Evolutionary conservation across 768 basidiomycete species (phyloP).

Genomic region (Collybia nuda): DNA sequence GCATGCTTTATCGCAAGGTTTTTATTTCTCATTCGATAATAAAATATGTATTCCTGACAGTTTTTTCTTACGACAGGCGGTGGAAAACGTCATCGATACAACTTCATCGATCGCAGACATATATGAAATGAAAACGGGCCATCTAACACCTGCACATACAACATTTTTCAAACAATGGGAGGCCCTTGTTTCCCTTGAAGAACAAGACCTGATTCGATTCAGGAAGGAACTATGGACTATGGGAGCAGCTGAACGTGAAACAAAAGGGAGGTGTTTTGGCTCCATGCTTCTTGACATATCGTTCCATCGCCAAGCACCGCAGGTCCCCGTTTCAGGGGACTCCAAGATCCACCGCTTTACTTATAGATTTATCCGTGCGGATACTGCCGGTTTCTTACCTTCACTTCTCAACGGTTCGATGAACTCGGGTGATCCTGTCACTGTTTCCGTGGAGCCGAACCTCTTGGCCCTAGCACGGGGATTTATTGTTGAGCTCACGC

Average conservation of each 20-base stretch:
- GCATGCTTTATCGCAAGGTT: constrained; percentile 93
- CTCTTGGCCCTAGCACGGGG: constrained; percentile 85
- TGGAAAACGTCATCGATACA: constrained; percentile 60
- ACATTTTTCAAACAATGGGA: constrained; percentile 95
- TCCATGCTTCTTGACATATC: constrained; percentile 43
- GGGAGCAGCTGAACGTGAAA: constrained; percentile 76
- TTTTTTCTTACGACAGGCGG: constrained; percentile 42
- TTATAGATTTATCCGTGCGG: constrained; percentile 63
- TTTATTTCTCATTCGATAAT: not conserved
- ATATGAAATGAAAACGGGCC: constrained; percentile 77
- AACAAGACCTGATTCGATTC: constrained; percentile 81
- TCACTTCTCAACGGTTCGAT: constrained; percentile 73
- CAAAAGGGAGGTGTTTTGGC: constrained; percentile 76
- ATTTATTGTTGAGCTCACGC: constrained; percentile 72
- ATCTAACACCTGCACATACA: constrained; percentile 65
- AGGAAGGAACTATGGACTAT: constrained; percentile 94
- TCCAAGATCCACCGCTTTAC: constrained; percentile 76
- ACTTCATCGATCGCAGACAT: constrained; percentile 60
- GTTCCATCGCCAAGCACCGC: constrained; percentile 25
- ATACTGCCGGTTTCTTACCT: not conserved
- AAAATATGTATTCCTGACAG: constrained; percentile 7
- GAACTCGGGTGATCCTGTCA: constrained; percentile 77
- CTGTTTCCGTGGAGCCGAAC: constrained; percentile 83
- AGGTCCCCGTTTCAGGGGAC: constrained; percentile 19
- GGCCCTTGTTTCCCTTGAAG: constrained; percentile 76